phyloP scores from a whole-genome alignment of 352 stramenopile genomes.

The Globisporangium uncinulatum region DNA sequence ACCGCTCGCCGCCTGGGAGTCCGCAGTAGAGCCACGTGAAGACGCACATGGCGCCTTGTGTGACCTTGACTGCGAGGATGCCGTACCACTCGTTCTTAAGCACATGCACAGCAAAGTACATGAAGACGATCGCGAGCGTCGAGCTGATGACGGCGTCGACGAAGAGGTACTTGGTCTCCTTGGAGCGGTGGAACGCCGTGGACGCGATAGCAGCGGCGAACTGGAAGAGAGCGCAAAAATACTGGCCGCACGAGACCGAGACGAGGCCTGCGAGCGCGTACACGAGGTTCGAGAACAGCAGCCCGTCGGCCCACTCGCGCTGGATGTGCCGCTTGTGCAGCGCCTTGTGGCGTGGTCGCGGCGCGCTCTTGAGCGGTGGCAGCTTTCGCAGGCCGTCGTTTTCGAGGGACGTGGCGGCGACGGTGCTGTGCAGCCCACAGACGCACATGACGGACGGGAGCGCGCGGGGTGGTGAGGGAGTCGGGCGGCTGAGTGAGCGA shows the following conservation, averaged over 20 bases:
- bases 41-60: conserved; percentile 42
- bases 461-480: background rate
- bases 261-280: conserved; percentile 65
- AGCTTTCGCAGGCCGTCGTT: conserved; percentile 29
- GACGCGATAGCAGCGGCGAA: conserved; percentile 61
- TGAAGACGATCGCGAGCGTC: conserved; percentile 59
- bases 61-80: conserved; percentile 58
- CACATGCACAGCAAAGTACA: conserved; percentile 61
- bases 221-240: conserved; percentile 69
- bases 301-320: conserved; percentile 69
- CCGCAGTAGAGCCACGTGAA: conserved; percentile 85
- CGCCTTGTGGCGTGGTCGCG: conserved; percentile 27
- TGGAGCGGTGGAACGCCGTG: conserved; percentile 76
- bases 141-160: conserved; percentile 76
- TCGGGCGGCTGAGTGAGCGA: background rate
- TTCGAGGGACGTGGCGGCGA: conserved; percentile 8
- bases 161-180: conserved; percentile 78
- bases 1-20: conserved; percentile 58
- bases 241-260: conserved; percentile 65
- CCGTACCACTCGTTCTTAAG: conserved; percentile 73
- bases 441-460: conserved; percentile 22
- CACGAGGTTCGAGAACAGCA: conserved; percentile 80
- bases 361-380: conserved; percentile 16
- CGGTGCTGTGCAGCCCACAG: conserved; percentile 17
- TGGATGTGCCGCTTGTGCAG: conserved; percentile 18